phyloP scores from a whole-genome alignment of 169 alveolate species.

The Neospora caninum region DNA sequence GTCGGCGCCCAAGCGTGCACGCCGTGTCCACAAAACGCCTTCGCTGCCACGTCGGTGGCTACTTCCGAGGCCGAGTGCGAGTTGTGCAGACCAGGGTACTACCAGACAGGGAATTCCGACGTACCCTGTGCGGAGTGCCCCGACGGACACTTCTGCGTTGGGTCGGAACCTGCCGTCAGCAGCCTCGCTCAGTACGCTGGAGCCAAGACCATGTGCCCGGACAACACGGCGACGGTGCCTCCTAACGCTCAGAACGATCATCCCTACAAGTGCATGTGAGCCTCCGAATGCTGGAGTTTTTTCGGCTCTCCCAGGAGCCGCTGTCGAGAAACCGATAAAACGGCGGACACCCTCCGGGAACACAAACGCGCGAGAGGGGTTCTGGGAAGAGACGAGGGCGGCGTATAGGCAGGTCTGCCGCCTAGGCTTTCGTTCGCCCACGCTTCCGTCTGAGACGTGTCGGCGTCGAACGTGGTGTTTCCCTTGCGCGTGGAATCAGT shows the following conservation, averaged over 20 bases:
- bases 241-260: constrained; percentile 75
- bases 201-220: constrained; percentile 78
- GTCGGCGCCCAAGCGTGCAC: constrained; percentile 49
- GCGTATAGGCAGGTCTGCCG: too few species aligned
- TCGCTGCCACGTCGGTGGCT: constrained; percentile 51
- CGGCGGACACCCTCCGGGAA: too few species aligned
- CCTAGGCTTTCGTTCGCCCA: too few species aligned
- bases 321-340: too few species aligned
- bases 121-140: constrained; percentile 79
- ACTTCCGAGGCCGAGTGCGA: constrained; percentile 71
- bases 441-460: too few species aligned
- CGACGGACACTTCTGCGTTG: constrained; percentile 82
- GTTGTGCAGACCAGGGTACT: constrained; percentile 80
- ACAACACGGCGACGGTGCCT: constrained; percentile 73
- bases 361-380: too few species aligned
- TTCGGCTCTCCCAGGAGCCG: too few species aligned
- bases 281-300: too few species aligned
- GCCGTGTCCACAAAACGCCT: constrained; percentile 63
- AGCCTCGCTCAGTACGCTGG: constrained; percentile 72
- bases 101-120: constrained; percentile 71
- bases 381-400: too few species aligned
- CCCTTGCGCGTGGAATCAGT: too few species aligned
- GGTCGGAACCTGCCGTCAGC: constrained; percentile 74
- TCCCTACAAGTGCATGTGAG: constrained; percentile 77
- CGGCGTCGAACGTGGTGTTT: too few species aligned